Percentiles rank a stretch among this genome's conserved stretches.
Conservation (phyloP, 768 basidiomycete genomes). For the Leccinum subgranulosum region DNA sequence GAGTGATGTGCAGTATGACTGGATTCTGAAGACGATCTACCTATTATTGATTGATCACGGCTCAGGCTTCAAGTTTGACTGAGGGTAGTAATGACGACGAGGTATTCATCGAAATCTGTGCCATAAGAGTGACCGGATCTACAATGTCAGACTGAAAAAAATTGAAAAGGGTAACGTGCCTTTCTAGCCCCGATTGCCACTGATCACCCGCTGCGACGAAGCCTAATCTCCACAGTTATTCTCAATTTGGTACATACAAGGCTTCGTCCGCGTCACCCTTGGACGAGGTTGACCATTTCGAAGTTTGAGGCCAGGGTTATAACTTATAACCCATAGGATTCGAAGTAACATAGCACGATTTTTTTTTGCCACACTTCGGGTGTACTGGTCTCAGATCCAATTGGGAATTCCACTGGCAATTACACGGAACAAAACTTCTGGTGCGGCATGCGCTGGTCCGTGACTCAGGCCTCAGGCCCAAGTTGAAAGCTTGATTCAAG, state of each 20-base stretch:
- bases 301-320: not conserved
- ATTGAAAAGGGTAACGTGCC: not conserved
- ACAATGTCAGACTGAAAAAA: not conserved
- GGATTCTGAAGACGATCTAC: not conserved
- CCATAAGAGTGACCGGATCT: not conserved
- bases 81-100: not conserved
- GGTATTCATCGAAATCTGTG: not conserved
- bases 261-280: not conserved
- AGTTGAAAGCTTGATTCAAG: no score
- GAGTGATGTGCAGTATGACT: not conserved
- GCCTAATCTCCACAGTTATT: not conserved
- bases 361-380: not conserved
- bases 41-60: not conserved
- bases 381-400: not conserved
- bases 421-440: not conserved
- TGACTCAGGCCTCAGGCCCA: no score
- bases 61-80: not conserved
- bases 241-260: not conserved
- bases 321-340: not conserved
- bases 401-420: no score
- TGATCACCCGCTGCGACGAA: not conserved
- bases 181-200: not conserved
- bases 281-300: no score
- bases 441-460: not conserved
- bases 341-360: not conserved